Evolutionary conservation across 2,329 filamentous ascomycete genomes (phyloP).

Genomic region (Alternaria tenuissima): DNA sequence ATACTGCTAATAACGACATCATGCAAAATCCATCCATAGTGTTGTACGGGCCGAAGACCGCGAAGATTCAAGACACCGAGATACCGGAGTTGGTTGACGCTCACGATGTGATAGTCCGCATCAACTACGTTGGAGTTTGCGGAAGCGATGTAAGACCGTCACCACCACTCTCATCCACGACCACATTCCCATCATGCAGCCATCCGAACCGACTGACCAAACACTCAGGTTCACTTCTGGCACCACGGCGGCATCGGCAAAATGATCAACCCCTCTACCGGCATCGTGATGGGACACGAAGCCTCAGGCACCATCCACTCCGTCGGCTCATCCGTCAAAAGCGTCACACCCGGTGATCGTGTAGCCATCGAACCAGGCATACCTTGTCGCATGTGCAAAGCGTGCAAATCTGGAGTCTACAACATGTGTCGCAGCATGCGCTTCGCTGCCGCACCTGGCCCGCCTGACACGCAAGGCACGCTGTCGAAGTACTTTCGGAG

Average conservation of each 20-base stretch:
- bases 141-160: slow-evolving; percentile 43
- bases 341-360: slow-evolving; percentile 81
- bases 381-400: slow-evolving; percentile 85
- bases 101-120: slow-evolving; percentile 55
- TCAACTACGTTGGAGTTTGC: slow-evolving; percentile 57
- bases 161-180: background rate
- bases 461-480: slow-evolving; percentile 70
- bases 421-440: slow-evolving; percentile 86
- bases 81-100: slow-evolving; percentile 48
- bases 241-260: slow-evolving; percentile 91
- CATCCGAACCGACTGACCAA: background rate
- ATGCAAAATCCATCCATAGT: slow-evolving; percentile 55
- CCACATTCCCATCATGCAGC: background rate
- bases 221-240: slow-evolving; percentile 82
- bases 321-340: slow-evolving; percentile 77
- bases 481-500: slow-evolving; percentile 90
- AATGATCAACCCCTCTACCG: slow-evolving; percentile 76
- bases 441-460: slow-evolving; percentile 89
- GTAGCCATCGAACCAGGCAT: slow-evolving; percentile 93
- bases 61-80: slow-evolving; percentile 50
- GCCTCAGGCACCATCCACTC: slow-evolving; percentile 83
- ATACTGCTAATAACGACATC: background rate
- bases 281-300: slow-evolving; percentile 92
- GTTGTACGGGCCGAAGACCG: slow-evolving; percentile 51
- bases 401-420: slow-evolving; percentile 88